Conservation (phyloP, 2,329 filamentous ascomycete species). For the Leptographium wingfieldii region DNA sequence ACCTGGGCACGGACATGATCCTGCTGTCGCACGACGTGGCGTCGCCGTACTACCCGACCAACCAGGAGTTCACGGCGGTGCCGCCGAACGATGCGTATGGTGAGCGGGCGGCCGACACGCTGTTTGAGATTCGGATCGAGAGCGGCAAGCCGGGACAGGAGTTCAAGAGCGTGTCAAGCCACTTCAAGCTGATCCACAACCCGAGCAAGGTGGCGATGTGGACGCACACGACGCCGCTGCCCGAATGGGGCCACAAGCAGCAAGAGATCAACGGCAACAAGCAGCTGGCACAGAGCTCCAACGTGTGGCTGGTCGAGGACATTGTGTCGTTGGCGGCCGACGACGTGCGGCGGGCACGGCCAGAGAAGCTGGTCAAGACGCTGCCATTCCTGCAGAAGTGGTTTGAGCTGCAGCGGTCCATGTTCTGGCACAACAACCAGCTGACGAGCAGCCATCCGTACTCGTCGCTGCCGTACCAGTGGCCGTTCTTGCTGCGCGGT, state of each 20-base stretch:
- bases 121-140: conserved; percentile 89
- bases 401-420: conserved; percentile 89
- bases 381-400: conserved; percentile 89
- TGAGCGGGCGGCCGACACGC: conserved; percentile 69
- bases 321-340: conserved; percentile 67
- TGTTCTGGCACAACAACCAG: conserved; percentile 99
- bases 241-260: conserved; percentile 94
- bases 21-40: conserved; percentile 94
- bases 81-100: conserved; percentile 58
- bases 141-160: conserved; percentile 67
- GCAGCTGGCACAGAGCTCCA: conserved; percentile 77
- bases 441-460: conserved; percentile 96
- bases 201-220: conserved; percentile 98
- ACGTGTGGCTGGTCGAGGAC: conserved; percentile 89
- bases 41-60: conserved; percentile 90
- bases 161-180: conserved; percentile 80
- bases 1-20: conserved; percentile 72
- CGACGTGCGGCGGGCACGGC: conserved; percentile 60
- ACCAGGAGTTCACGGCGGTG: conserved; percentile 94
- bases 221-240: conserved; percentile 91
- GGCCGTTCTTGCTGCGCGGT: conserved; percentile 93
- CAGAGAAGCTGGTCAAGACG: conserved; percentile 65
- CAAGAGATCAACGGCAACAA: conserved; percentile 99
- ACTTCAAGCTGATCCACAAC: conserved; percentile 92
- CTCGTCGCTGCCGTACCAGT: conserved; percentile 86